Conservation (phyloP, 805 yeast genomes). For the Metschnikowia reukaufii region DNA sequence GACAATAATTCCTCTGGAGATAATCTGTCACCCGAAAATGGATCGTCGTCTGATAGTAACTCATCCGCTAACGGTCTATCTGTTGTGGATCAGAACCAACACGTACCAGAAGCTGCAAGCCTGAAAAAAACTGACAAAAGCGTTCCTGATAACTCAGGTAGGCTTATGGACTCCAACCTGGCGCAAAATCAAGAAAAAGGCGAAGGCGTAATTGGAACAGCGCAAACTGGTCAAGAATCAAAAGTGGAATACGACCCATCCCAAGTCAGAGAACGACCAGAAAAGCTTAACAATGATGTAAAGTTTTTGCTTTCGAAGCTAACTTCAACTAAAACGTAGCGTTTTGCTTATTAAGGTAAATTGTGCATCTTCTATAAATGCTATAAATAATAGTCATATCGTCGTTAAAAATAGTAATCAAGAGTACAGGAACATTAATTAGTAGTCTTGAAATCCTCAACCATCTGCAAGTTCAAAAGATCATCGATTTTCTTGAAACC, state of each 20-base stretch:
- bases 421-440: background rate
- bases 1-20: background rate
- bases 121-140: too few relatives aligned
- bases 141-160: too few relatives aligned
- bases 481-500: slow-evolving; percentile 28
- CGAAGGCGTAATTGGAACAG: background rate
- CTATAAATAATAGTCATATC: slow-evolving; percentile 2
- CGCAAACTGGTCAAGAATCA: background rate
- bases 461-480: slow-evolving; percentile 21
- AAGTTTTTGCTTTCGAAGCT: slow-evolving; percentile 4
- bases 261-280: slow-evolving; percentile 12
- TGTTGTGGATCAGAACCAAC: too few relatives aligned
- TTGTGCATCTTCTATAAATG: background rate
- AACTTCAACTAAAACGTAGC: background rate
- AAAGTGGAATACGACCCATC: slow-evolving; percentile 7
- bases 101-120: too few relatives aligned
- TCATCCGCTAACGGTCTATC: too few relatives aligned
- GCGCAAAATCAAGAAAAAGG: too few relatives aligned
- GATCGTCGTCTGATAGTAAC: too few relatives aligned
- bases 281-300: slow-evolving; percentile 11
- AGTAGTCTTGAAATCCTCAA: slow-evolving; percentile 15
- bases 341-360: background rate
- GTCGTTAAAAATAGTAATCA: background rate
- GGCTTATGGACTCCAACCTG: too few relatives aligned
- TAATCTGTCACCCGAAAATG: background rate